phyloP scores from a whole-genome alignment of 768 basidiomycete genomes.

The Tricholoma matsutake region DNA sequence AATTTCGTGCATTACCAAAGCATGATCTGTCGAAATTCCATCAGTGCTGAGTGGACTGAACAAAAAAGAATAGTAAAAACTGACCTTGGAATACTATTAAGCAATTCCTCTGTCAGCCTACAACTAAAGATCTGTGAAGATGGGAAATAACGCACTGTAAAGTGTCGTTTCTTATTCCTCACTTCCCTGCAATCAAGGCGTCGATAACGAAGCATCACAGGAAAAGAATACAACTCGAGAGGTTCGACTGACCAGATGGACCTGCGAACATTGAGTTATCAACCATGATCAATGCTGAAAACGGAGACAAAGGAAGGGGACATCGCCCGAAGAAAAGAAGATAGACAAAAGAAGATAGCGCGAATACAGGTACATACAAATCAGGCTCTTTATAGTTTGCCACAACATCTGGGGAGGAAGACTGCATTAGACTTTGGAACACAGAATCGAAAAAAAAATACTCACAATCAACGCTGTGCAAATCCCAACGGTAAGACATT shows the following conservation, averaged over 20 bases:
- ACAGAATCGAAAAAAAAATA: background rate
- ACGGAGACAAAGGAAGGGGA: background rate
- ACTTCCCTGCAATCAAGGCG: slow-evolving; percentile 72
- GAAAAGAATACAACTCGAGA: background rate
- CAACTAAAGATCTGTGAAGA: background rate
- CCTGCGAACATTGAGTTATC: slow-evolving; percentile 30
- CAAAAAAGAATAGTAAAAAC: slow-evolving; percentile 25
- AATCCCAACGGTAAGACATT: background rate
- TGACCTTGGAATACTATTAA: slow-evolving; percentile 73
- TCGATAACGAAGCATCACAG: slow-evolving; percentile 11
- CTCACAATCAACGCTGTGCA: slow-evolving; percentile 68
- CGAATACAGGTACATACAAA: slow-evolving; percentile 48
- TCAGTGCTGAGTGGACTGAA: slow-evolving; percentile 19
- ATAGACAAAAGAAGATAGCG: background rate
- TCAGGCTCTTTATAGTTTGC: slow-evolving; percentile 72
- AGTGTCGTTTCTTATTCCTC: slow-evolving; percentile 77
- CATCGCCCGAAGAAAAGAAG: background rate
- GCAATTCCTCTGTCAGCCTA: background rate
- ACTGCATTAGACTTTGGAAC: background rate
- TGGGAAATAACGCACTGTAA: slow-evolving; percentile 54
- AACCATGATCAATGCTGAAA: background rate
- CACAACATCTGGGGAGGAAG: slow-evolving; percentile 56
- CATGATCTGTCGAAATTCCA: slow-evolving; percentile 58
- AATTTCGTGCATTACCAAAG: slow-evolving; percentile 55
- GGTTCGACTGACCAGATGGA: slow-evolving; percentile 72